Conservation (phyloP, 495 filamentous ascomycete genomes). For the Clavariopsis aquatica region DNA sequence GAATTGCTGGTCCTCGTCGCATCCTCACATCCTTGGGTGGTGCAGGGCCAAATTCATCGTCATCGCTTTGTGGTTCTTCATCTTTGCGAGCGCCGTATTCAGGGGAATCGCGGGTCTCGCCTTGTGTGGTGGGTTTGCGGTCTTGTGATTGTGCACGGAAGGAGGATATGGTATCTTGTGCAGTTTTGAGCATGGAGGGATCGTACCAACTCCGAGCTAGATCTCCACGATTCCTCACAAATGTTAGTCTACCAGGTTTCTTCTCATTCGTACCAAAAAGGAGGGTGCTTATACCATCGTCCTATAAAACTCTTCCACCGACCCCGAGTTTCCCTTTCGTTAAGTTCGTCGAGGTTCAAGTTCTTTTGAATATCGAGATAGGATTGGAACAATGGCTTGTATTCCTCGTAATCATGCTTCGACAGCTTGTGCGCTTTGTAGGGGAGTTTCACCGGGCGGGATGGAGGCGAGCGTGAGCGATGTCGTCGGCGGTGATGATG, state of each 20-base stretch:
- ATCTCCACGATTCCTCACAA: constrained; percentile 82
- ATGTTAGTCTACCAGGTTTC: constrained; percentile 45
- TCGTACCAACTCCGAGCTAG: constrained; percentile 94
- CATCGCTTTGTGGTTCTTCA: constrained; percentile 45
- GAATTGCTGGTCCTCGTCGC: constrained; percentile 68
- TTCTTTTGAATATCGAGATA: constrained; percentile 92
- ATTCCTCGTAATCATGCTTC: constrained; percentile 62
- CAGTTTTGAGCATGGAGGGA: constrained; percentile 49
- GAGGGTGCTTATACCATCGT: constrained; percentile 69
- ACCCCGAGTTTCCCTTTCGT: constrained; percentile 70
- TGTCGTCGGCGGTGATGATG: not conserved
- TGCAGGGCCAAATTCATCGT: constrained; percentile 70
- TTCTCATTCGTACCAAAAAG: not conserved
- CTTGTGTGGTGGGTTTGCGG: not conserved
- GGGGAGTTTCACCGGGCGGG: constrained; percentile 54
- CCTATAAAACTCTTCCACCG: constrained; percentile 90
- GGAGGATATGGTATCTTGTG: constrained; percentile 15
- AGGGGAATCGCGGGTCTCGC: constrained; percentile 39
- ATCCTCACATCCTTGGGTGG: constrained; percentile 54
- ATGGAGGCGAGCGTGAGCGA: constrained; percentile 25
- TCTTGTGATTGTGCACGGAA: not conserved
- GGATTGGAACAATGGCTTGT: constrained; percentile 73
- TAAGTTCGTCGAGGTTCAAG: constrained; percentile 62
- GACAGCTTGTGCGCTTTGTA: constrained; percentile 64
- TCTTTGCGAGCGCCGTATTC: constrained; percentile 36